Evolutionary conservation across 73 alveolate species (phyloP), one percentile per base, ranked within the genome.

Genomic region (Uronychia setigera): DNA sequence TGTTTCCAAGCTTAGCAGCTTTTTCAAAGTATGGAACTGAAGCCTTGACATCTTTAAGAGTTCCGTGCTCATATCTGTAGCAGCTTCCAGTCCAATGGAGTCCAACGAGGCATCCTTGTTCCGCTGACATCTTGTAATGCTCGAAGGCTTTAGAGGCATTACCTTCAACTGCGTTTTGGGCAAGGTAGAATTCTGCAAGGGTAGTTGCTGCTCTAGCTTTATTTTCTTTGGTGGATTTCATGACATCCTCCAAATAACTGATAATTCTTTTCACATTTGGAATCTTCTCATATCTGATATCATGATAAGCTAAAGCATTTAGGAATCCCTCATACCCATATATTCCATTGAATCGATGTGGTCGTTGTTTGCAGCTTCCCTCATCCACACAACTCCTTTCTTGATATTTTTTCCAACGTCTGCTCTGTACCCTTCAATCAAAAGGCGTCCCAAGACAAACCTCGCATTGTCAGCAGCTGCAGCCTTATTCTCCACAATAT

Each of bases 11-110:
- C 26, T 77, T 80, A 32, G 81, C 85, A 14, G 93, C 82, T 67
- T 74, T 85, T 32, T 84, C 82, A 26, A 91, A 59, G 77, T 81
- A 86, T 58, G 79, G 84, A 59, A 91, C 86, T 0, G 96, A 84
- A 58, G 60, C 87, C 29, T 46, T 81, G 0, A 91, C 74, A 76
- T 91, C 84, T 31, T 80, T 81, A 57, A 78, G 78, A 25, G 76
- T 87, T 9, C 96, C 96, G 58, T 58, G 87, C 25, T 84, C 96
- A 19, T 80, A 33, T 31, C 79, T 92, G 60, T 76, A 81, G 67
- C 78, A 82, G 26, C 85, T 92, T 35, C 96, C 96, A 74, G 84
- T 84, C 96, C 96, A 91, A 78, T 91, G 91, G 60, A 35, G 33
- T 32, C 93, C 91, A 1, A 91, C 28, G 19, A 60, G 74, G 76